Percentiles rank a stretch among this genome's conserved stretches.
phyloP scores from a whole-genome alignment of 2,329 filamentous ascomycete genomes.

The Colletotrichum neosansevieriae region DNA sequence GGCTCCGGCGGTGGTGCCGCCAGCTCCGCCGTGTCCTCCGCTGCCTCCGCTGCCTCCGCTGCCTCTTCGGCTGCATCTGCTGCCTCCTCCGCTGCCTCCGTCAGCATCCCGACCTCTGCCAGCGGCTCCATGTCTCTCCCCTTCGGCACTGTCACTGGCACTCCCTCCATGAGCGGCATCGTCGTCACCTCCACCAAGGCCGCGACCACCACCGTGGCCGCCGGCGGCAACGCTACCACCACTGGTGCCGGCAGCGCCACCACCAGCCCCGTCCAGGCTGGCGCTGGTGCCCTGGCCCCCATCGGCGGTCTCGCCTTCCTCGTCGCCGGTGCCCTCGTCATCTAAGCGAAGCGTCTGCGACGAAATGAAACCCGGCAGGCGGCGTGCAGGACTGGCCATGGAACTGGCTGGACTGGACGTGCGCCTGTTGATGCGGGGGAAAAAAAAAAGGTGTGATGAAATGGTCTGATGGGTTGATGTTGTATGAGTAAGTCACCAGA shows the following conservation, averaged over 20 bases:
- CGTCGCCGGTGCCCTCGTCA: slow-evolving; percentile 37
- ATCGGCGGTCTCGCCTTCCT: slow-evolving; percentile 39
- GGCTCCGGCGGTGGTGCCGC: slow-evolving; percentile 13
- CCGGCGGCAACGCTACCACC: slow-evolving; percentile 22
- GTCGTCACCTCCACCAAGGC: slow-evolving; percentile 30
- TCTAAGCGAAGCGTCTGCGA: slow-evolving; percentile 11
- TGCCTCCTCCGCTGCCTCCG: slow-evolving; percentile 24
- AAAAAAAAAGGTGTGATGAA: slow-evolving; percentile 12
- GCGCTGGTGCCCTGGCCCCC: slow-evolving; percentile 34
- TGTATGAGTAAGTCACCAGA: slow-evolving; percentile 10
- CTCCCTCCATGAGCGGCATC: too few relatives aligned
- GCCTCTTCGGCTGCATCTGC: slow-evolving; percentile 22
- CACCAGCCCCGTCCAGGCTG: slow-evolving; percentile 27
- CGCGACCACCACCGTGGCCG: slow-evolving; percentile 20
- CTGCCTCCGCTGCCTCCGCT: slow-evolving; percentile 18
- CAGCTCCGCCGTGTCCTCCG: slow-evolving; percentile 16
- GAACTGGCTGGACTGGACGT: background rate
- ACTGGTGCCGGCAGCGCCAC: slow-evolving; percentile 36
- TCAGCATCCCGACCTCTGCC: slow-evolving; percentile 32
- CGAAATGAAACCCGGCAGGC: background rate
- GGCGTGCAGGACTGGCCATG: background rate
- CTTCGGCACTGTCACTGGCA: slow-evolving; percentile 10
- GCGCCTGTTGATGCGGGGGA: background rate
- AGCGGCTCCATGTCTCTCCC: slow-evolving; percentile 5
- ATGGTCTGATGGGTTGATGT: slow-evolving; percentile 15